phyloP scores from a whole-genome alignment of 2,329 filamentous ascomycete species.

The Clarireedia hainanense region DNA sequence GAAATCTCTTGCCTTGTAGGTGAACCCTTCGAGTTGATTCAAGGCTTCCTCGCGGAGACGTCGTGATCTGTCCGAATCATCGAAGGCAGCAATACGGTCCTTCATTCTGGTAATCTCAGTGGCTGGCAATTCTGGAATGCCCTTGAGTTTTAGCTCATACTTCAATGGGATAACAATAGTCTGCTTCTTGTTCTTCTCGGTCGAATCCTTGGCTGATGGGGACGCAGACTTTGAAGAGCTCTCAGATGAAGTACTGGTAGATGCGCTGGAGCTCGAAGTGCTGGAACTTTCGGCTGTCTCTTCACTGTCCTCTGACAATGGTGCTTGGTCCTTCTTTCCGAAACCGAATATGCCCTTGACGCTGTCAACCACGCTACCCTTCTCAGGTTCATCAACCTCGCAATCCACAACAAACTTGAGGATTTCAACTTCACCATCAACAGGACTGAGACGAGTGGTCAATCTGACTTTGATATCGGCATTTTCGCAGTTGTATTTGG shows the following conservation, averaged over 20 bases:
- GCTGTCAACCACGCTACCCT: constrained; percentile 80
- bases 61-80: constrained; percentile 73
- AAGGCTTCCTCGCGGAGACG: constrained; percentile 74
- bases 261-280: constrained; percentile 30
- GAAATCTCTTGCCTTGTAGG: constrained; percentile 80
- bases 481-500: constrained; percentile 64
- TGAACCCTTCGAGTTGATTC: constrained; percentile 89
- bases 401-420: constrained; percentile 73
- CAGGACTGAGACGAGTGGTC: constrained; percentile 59
- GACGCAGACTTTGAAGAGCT: constrained; percentile 36
- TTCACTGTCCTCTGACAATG: constrained; percentile 54
- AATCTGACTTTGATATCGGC: constrained; percentile 76
- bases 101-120: constrained; percentile 28
- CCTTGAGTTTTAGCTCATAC: constrained; percentile 22
- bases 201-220: constrained; percentile 22
- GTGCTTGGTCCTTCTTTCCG: constrained; percentile 76
- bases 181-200: constrained; percentile 25
- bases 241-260: constrained; percentile 33
- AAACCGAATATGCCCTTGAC: constrained; percentile 96
- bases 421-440: constrained; percentile 76
- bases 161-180: constrained; percentile 27
- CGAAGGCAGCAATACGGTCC: constrained; percentile 74
- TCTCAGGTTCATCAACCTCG: constrained; percentile 63
- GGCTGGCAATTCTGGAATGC: constrained; percentile 22
- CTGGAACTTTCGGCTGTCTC: constrained; percentile 40